Conservation (phyloP, 2,329 filamentous ascomycete species). For the Orbilia quercus region DNA sequence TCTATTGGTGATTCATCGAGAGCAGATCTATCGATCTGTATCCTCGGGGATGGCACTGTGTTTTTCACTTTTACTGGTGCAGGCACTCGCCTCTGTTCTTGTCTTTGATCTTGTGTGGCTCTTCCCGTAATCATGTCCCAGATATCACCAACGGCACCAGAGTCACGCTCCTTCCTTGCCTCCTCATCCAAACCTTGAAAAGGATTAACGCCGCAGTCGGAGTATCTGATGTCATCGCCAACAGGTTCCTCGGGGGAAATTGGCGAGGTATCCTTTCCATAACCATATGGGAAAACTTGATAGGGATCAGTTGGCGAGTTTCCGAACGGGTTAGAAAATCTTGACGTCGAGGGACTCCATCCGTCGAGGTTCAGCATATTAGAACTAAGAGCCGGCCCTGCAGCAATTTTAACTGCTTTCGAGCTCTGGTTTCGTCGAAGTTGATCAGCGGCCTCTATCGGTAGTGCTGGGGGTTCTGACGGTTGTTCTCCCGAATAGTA, state of each 20-base stretch:
- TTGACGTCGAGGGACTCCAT: constrained; percentile 46
- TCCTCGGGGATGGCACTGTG: constrained; percentile 26
- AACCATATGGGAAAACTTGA: constrained; percentile 15
- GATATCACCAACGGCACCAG: constrained; percentile 41
- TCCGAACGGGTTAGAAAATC: constrained; percentile 43
- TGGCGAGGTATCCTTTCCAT: constrained; percentile 12
- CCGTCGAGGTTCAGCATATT: constrained; percentile 46
- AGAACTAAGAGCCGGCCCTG: constrained; percentile 27
- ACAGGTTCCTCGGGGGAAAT: constrained; percentile 23
- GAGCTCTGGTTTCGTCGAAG: constrained; percentile 26
- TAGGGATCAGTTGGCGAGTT: constrained; percentile 22
- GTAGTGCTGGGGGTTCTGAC: neutral
- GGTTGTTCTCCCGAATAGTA: constrained; percentile 32
- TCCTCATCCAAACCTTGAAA: constrained; percentile 48
- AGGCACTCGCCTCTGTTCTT: constrained; percentile 2
- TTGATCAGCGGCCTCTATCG: constrained; percentile 1
- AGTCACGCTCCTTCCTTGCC: constrained; percentile 48
- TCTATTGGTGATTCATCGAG: constrained; percentile 17
- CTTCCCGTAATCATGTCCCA: constrained; percentile 50
- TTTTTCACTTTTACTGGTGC: too few relatives aligned
- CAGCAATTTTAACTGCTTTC: constrained; percentile 20
- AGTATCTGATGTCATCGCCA: constrained; percentile 50
- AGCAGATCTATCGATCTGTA: constrained; percentile 34
- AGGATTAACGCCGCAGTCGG: constrained; percentile 53
- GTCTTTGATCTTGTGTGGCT: constrained; percentile 12